A percentile compares a stretch with the other conserved stretches of the same genome.
Evolutionary conservation across 345 rosid species (phyloP).

Genomic region (Populus euphratica): DNA sequence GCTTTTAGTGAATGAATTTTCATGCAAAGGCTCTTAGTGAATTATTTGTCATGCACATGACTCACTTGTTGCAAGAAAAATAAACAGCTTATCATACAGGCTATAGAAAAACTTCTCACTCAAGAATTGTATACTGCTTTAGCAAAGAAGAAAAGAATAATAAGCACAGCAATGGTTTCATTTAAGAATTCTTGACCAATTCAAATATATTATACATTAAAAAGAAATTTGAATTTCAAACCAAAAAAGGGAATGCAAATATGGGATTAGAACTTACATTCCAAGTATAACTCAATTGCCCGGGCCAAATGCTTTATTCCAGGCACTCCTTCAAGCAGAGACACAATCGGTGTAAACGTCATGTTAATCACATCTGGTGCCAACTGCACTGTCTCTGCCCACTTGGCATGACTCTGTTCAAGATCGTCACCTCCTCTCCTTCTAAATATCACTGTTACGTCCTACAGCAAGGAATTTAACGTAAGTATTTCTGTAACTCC

Average conservation of each 20-base stretch:
- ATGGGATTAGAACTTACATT: conserved; percentile 58
- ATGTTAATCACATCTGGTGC: conserved; percentile 94
- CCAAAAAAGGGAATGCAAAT: neutral
- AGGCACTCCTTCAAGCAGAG: conserved; percentile 85
- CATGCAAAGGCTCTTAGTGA: neutral
- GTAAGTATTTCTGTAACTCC: conserved; percentile 13
- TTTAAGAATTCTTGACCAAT: neutral
- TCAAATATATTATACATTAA: neutral
- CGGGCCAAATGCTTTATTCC: conserved; percentile 80
- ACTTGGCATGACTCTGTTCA: conserved; percentile 86
- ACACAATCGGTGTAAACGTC: conserved; percentile 81
- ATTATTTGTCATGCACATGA: neutral
- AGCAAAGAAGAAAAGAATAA: neutral
- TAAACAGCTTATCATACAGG: conserved; percentile 1
- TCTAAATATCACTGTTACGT: conserved; percentile 93
- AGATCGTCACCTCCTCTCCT: conserved; percentile 99
- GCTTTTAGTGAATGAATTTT: neutral
- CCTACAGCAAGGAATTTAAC: conserved; percentile 59
- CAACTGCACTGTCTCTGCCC: conserved; percentile 71
- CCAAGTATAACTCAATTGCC: conserved; percentile 82
- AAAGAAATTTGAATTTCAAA: neutral
- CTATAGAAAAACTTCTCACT: neutral
- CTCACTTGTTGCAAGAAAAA: neutral
- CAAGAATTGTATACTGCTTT: neutral
- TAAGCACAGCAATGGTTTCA: neutral